Conservation (phyloP, 768 basidiomycete species). For the Lactarius indigo region DNA sequence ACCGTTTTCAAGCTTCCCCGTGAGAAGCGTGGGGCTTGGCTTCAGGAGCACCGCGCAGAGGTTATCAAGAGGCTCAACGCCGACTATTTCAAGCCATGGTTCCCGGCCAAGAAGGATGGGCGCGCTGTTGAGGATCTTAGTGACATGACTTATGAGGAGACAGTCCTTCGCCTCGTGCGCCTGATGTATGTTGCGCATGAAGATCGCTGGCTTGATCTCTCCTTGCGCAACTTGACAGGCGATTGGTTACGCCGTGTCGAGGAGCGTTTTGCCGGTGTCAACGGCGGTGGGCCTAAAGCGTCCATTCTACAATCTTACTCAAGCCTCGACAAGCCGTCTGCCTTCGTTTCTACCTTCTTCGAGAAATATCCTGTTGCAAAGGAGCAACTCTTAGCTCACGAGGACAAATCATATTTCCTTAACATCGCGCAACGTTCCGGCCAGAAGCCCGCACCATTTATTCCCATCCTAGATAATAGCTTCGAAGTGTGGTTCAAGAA, state of each 20-base stretch:
- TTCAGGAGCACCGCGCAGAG: slow-evolving; percentile 81
- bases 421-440: slow-evolving; percentile 93
- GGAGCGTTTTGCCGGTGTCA: slow-evolving; percentile 91
- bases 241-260: slow-evolving; percentile 97
- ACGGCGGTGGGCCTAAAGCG: slow-evolving; percentile 68
- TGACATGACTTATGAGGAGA: slow-evolving; percentile 99
- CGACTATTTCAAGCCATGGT: slow-evolving; percentile 97
- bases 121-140: slow-evolving; percentile 78
- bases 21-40: slow-evolving; percentile 91
- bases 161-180: slow-evolving; percentile 83
- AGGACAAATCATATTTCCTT: slow-evolving; percentile 94
- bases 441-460: slow-evolving; percentile 98
- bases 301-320: slow-evolving; percentile 84
- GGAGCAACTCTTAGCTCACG: slow-evolving; percentile 83
- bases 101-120: slow-evolving; percentile 94
- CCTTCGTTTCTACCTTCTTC: slow-evolving; percentile 82
- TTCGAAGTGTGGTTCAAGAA: slow-evolving; percentile 99
- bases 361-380: slow-evolving; percentile 75
- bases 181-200: slow-evolving; percentile 94
- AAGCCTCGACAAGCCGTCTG: slow-evolving; percentile 74
- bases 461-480: slow-evolving; percentile 86
- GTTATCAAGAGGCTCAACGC: slow-evolving; percentile 89
- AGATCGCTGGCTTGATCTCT: slow-evolving; percentile 88
- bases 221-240: slow-evolving; percentile 88
- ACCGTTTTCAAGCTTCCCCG: slow-evolving; percentile 93